phyloP scores from a whole-genome alignment of 805 yeast genomes.

The Torulaspora microellipsoides region DNA sequence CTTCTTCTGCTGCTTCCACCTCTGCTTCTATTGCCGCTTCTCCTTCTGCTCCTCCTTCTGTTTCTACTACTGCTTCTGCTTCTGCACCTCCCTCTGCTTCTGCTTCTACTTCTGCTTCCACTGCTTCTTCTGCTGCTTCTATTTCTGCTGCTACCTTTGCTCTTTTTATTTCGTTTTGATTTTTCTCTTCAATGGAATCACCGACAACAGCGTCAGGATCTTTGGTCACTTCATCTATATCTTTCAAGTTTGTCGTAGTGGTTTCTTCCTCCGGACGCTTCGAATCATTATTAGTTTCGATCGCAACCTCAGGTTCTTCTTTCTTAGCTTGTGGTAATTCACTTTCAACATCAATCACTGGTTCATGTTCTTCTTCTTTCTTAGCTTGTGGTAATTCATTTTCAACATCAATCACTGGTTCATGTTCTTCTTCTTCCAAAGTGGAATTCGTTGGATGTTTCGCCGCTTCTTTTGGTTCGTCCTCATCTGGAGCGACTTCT shows the following conservation, averaged over 20 bases:
- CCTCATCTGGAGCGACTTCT: constrained; percentile 7
- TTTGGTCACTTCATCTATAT: background rate
- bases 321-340: constrained; percentile 7
- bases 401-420: constrained; percentile 15
- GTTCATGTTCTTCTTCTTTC: constrained; percentile 2
- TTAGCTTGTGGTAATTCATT: constrained; percentile 9
- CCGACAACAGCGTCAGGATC: background rate
- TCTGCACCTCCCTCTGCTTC: background rate
- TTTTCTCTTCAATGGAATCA: background rate
- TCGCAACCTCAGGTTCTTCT: constrained; percentile 2
- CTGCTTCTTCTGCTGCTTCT: background rate
- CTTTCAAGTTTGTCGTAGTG: background rate
- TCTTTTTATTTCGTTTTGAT: background rate
- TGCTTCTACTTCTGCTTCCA: background rate
- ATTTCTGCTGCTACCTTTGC: background rate
- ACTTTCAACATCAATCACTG: constrained; percentile 16
- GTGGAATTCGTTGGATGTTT: constrained; percentile 9
- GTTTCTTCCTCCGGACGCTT: background rate
- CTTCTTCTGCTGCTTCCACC: background rate
- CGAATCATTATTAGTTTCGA: background rate
- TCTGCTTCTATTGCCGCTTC: constrained; percentile 13
- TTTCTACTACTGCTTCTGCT: constrained; percentile 7
- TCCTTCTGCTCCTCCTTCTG: constrained; percentile 10
- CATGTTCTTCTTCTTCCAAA: constrained; percentile 13
- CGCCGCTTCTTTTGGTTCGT: constrained; percentile 10